phyloP scores from a whole-genome alignment of 2,329 filamentous ascomycete genomes.

The Cladophialophora immunda region DNA sequence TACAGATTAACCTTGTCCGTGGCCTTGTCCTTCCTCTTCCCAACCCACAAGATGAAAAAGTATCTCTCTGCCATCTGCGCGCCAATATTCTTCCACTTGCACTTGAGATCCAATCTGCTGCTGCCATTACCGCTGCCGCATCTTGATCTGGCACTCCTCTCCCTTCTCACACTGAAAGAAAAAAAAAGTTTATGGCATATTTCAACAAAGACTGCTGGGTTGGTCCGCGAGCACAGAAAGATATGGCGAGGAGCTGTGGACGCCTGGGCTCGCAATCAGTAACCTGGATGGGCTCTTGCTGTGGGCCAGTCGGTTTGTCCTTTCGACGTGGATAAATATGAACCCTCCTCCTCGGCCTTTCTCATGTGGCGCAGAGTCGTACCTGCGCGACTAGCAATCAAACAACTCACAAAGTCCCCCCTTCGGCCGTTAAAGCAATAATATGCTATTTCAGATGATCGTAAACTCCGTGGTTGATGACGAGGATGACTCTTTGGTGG shows the following conservation, averaged over 20 bases:
- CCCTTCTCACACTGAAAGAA: background rate
- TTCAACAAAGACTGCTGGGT: slow-evolving; percentile 2
- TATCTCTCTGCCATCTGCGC: background rate
- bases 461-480: slow-evolving; percentile 21
- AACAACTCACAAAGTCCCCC: slow-evolving; percentile 13
- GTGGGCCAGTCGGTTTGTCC: background rate
- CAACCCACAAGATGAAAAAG: slow-evolving; percentile 3
- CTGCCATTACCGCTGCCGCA: background rate
- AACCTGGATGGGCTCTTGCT: background rate
- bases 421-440: slow-evolving; percentile 21
- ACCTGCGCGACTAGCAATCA: slow-evolving; percentile 6
- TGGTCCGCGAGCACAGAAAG: background rate
- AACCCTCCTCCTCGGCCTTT: background rate
- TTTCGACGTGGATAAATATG: background rate
- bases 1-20: slow-evolving; percentile 8
- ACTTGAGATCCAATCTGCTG: background rate
- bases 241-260: background rate
- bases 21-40: background rate
- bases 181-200: background rate
- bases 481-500: slow-evolving; percentile 6
- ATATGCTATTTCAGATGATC: slow-evolving; percentile 17
- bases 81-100: background rate
- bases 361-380: background rate
- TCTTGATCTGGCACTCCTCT: background rate
- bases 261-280: background rate